Conservation (phyloP, 1,284 basidiomycete genomes). For the Cystobasidium pallidum region DNA sequence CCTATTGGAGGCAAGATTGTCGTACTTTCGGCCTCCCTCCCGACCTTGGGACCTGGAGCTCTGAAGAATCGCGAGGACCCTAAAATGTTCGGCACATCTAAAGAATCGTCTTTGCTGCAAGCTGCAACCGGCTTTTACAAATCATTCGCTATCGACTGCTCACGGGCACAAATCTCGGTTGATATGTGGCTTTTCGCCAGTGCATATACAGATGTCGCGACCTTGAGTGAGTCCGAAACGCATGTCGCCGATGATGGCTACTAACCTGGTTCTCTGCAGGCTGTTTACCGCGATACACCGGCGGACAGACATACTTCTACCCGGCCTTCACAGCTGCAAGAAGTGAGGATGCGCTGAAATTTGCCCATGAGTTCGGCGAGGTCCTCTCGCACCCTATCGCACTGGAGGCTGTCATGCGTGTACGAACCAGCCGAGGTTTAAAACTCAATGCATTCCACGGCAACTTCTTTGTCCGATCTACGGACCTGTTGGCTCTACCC, state of each 20-base stretch:
- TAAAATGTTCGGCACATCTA: constrained; percentile 91
- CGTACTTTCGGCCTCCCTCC: constrained; percentile 83
- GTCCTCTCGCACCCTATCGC: constrained; percentile 92
- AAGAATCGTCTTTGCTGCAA: constrained; percentile 87
- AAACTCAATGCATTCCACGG: constrained; percentile 98
- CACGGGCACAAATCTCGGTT: constrained; percentile 93
- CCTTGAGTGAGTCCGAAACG: constrained; percentile 65
- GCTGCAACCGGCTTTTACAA: constrained; percentile 91
- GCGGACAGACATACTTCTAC: constrained; percentile 97
- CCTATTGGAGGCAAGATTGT: constrained; percentile 95
- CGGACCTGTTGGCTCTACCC: constrained; percentile 94
- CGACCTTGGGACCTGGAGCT: constrained; percentile 84
- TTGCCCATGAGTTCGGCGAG: constrained; percentile 94
- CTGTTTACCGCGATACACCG: constrained; percentile 94
- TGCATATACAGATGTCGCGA: constrained; percentile 93
- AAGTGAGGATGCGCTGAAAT: constrained; percentile 94
- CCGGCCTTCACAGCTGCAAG: constrained; percentile 95
- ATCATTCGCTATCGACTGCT: constrained; percentile 98
- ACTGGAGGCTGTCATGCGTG: constrained; percentile 95
- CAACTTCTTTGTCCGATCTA: constrained; percentile 98
- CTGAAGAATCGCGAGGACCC: constrained; percentile 96
- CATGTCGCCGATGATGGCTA: constrained; percentile 6
- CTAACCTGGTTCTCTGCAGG: constrained; percentile 60
- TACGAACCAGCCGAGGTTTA: constrained; percentile 91
- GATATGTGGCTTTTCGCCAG: constrained; percentile 99